These are phyloP conservation scores for Colletotrichum sp. DNA, from an alignment of 2,329 filamentous ascomycete species.

Conservation along the genomic window DNA sequence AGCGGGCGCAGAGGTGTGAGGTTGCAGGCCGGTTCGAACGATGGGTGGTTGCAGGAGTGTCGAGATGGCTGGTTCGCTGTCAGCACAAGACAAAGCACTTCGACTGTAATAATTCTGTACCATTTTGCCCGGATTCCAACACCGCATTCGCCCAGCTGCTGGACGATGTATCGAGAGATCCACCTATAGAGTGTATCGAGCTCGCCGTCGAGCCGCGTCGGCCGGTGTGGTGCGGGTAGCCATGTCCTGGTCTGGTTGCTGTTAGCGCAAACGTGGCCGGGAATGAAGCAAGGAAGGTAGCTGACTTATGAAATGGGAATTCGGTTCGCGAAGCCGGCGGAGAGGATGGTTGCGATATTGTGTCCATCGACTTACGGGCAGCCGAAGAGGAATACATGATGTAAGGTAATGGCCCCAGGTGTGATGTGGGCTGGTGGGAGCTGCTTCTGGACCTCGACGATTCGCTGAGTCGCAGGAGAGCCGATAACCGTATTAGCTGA, in stretches of 20 bases:
- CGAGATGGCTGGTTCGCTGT: constrained; percentile 72
- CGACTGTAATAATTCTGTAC: constrained; percentile 41
- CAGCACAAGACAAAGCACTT: background rate
- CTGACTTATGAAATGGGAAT: constrained; percentile 64
- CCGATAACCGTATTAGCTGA: constrained; percentile 40
- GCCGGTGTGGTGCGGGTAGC: constrained; percentile 50
- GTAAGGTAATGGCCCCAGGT: constrained; percentile 17
- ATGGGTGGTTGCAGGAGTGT: constrained; percentile 92
- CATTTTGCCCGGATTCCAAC: constrained; percentile 83
- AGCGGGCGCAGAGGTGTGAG: constrained; percentile 73
- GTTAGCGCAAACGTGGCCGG: constrained; percentile 1
- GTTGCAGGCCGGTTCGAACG: constrained; percentile 83
- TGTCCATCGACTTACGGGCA: constrained; percentile 71
- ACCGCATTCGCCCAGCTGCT: constrained; percentile 60
- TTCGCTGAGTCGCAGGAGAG: constrained; percentile 26
- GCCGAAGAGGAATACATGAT: constrained; percentile 65
- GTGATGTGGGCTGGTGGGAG: background rate
- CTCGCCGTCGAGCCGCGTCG: constrained; percentile 85
- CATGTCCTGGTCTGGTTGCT: constrained; percentile 45
- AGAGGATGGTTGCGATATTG: constrained; percentile 57
- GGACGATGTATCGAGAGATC: constrained; percentile 75
- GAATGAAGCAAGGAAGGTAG: background rate
- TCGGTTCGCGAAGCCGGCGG: constrained; percentile 57
- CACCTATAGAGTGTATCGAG: constrained; percentile 86
- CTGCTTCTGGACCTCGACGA: constrained; percentile 1